Evolutionary conservation across 345 rosid genomes (phyloP), one percentile per base, ranked within the genome.

Genomic region (Cardamine chenopodiifolia): DNA sequence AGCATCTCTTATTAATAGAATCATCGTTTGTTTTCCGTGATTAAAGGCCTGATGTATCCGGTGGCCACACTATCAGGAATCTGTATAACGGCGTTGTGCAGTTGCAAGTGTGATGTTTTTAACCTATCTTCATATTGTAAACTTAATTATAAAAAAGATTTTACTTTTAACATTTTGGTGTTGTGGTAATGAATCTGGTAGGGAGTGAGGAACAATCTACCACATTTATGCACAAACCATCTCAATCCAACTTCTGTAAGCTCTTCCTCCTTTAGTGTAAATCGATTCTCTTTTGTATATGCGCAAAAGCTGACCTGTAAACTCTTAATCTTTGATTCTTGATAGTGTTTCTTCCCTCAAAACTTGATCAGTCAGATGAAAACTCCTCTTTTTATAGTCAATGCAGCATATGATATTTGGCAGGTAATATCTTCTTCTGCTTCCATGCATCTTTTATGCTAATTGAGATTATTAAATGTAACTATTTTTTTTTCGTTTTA

Each of bases 321-420:
- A 40, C 28, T 8, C 23, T 50, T 52, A 18, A 34, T 60, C 22
- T 48, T 68, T 29, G 55, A 7, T 29, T 67, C 6, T 39, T 42
- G 68, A 13, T 84, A 90, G 99, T 96, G 99, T 77, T 95, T 95
- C 88, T 95, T 95, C 85, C 98, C 99, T 32, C 98, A 96, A 76
- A 85, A 92, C 82, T 34, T 90, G 77, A 96, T 96, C 28, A 75
- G 79, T 67, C 82, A 84, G 62, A 80, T 96, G 60, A 82, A 72
- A 72, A 87, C 98, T 31, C 98, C 99, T 1, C 79, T 96, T 2
- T 96, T 96, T 71, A 67, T 96, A 73, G 86, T 96, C 77, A 92
- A 96, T 70, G 88, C 97, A 54, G 99, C 99, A 0, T 96, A 96
- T 57, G 99, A 95, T 82, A 84, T 91, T 18, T 95, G 99, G 99